Evolutionary conservation across 2,329 filamentous ascomycete species (phyloP).

Genomic region (Penicillium sp.): DNA sequence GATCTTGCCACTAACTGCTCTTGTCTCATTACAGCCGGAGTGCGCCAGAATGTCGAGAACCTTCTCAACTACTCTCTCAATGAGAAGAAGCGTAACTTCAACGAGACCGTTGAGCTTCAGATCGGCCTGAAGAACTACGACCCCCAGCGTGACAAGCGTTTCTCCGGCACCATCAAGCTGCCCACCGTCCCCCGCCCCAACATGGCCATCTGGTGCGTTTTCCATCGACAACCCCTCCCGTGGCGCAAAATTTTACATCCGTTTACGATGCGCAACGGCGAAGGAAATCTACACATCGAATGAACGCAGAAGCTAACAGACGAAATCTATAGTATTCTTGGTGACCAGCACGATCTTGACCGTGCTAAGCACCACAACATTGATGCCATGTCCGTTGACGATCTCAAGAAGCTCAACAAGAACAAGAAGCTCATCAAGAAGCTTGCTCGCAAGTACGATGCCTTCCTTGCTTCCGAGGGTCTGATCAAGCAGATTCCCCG

Average conservation of each 20-base stretch:
- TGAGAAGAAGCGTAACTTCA: constrained; percentile 98
- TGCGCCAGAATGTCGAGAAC: constrained; percentile 89
- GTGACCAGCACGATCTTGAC: constrained; percentile 98
- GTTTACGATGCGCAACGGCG: not conserved
- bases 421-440: constrained; percentile 99
- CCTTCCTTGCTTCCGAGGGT: constrained; percentile 94
- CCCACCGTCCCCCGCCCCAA: constrained; percentile 85
- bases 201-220: constrained; percentile 75
- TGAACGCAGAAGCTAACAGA: not conserved
- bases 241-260: not conserved
- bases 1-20: constrained; percentile 14
- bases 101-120: constrained; percentile 79
- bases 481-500: constrained; percentile 99
- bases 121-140: constrained; percentile 99
- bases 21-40: constrained; percentile 63
- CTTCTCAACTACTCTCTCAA: constrained; percentile 93
- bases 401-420: constrained; percentile 99
- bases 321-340: constrained; percentile 64
- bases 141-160: constrained; percentile 99
- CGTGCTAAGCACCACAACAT: constrained; percentile 99
- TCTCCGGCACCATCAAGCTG: constrained; percentile 98
- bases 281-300: not conserved
- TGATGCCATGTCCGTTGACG: constrained; percentile 96
- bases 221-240: not conserved
- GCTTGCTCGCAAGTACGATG: constrained; percentile 99